Percentiles rank a stretch among this genome's conserved stretches.
phyloP scores from a whole-genome alignment of 345 rosid genomes.

The Citrus glauca region DNA sequence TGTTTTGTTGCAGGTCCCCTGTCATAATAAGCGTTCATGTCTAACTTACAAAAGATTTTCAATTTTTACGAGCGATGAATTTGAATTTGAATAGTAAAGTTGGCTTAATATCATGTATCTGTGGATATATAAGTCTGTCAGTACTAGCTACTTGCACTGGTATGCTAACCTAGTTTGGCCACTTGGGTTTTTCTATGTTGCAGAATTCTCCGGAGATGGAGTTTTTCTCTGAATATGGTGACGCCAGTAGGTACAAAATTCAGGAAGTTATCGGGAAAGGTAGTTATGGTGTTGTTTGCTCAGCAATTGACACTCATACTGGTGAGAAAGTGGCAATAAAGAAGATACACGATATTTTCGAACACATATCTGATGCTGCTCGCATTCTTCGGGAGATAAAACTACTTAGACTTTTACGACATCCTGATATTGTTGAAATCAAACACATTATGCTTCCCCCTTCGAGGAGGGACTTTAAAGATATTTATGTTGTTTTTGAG shows the following conservation, averaged over 20 bases:
- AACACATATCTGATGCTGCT: slow-evolving; percentile 89
- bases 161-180: neutral
- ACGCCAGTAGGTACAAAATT: slow-evolving; percentile 75
- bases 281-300: slow-evolving; percentile 91
- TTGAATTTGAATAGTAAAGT: neutral
- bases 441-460: slow-evolving; percentile 97
- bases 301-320: slow-evolving; percentile 80
- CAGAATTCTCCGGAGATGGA: slow-evolving; percentile 83
- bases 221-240: slow-evolving; percentile 92
- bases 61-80: neutral
- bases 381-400: slow-evolving; percentile 91
- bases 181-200: slow-evolving; percentile 14
- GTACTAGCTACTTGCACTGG: neutral
- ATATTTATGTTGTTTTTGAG: slow-evolving; percentile 95
- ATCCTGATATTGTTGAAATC: slow-evolving; percentile 93
- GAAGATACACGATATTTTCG: slow-evolving; percentile 85
- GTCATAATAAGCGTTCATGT: neutral
- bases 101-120: neutral
- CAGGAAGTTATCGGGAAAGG: slow-evolving; percentile 96
- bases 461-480: slow-evolving; percentile 86
- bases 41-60: neutral
- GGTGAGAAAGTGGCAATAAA: slow-evolving; percentile 90
- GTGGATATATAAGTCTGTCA: neutral
- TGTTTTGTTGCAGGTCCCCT: neutral
- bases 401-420: slow-evolving; percentile 74